These are phyloP conservation scores for Gossypium ekmanianum DNA, from an alignment of 345 rosid species.

Conservation along the genomic window DNA sequence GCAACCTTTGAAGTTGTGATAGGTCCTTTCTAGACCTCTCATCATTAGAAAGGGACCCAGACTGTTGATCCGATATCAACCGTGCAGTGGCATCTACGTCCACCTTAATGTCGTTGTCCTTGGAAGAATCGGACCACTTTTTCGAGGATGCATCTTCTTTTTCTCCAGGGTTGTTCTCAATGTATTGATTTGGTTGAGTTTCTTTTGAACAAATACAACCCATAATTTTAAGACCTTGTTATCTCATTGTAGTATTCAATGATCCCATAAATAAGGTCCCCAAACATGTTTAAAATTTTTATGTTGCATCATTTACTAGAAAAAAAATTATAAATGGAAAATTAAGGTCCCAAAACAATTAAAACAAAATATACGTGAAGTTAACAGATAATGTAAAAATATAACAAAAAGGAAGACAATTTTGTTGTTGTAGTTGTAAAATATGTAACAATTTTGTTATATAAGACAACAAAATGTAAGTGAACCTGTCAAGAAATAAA, in stretches of 20 bases:
- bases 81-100: constrained; percentile 23
- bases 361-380: constrained; percentile 8
- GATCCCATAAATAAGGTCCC: not conserved
- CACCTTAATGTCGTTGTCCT: constrained; percentile 3
- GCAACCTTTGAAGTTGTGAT: constrained; percentile 30
- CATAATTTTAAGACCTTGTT: constrained; percentile 36
- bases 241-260: not conserved
- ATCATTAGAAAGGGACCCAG: constrained; percentile 31
- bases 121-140: not conserved
- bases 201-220: constrained; percentile 90
- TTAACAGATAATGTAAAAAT: not conserved
- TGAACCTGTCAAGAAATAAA: too few relatives aligned
- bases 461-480: too few relatives aligned
- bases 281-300: too few relatives aligned
- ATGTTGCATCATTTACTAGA: too few relatives aligned
- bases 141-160: constrained; percentile 19
- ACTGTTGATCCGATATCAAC: not conserved
- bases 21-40: constrained; percentile 22
- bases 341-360: constrained; percentile 13
- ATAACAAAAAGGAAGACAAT: not conserved
- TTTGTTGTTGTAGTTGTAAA: too few relatives aligned
- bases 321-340: not conserved
- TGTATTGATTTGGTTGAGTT: constrained; percentile 29
- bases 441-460: too few relatives aligned
- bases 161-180: constrained; percentile 25